Percentiles rank a stretch among this genome's conserved stretches.
phyloP scores from a whole-genome alignment of 2,329 filamentous ascomycete species.

The Claviceps cyperi region DNA sequence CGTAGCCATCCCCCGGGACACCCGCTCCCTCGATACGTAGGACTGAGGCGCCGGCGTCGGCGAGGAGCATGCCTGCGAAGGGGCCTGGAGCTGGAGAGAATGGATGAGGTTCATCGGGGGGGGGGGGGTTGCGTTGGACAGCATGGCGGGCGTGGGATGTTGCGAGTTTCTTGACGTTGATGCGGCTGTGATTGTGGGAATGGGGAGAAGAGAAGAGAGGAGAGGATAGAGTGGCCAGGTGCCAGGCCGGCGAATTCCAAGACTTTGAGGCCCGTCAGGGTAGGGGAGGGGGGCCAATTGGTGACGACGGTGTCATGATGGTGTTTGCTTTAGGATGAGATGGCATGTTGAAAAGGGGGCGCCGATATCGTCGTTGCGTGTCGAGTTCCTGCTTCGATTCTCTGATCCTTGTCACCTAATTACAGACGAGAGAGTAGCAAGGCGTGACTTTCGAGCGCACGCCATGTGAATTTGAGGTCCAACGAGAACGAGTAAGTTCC shows the following conservation, averaged over 20 bases:
- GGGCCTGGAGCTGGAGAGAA: constrained; percentile 53
- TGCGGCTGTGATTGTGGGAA: no score
- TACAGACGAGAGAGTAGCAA: no score
- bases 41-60: constrained; percentile 79
- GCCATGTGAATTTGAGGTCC: no score
- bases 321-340: not conserved
- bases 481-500: no score
- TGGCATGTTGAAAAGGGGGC: not conserved
- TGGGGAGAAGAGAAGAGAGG: not conserved
- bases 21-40: constrained; percentile 66
- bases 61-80: constrained; percentile 76
- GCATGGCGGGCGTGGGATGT: no score
- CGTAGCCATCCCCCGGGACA: constrained; percentile 54
- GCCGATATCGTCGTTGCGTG: not conserved
- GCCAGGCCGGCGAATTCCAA: constrained; percentile 48
- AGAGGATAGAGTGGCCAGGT: constrained; percentile 31
- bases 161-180: no score
- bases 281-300: constrained; percentile 16
- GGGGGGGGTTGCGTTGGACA: no score
- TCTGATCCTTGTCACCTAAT: no score
- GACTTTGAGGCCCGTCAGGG: constrained; percentile 38
- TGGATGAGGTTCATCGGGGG: not conserved
- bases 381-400: no score
- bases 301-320: constrained; percentile 1
- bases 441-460: no score